Evolutionary conservation across 2,329 filamentous ascomycete species (phyloP).

Genomic region (Trichoderma sp.): DNA sequence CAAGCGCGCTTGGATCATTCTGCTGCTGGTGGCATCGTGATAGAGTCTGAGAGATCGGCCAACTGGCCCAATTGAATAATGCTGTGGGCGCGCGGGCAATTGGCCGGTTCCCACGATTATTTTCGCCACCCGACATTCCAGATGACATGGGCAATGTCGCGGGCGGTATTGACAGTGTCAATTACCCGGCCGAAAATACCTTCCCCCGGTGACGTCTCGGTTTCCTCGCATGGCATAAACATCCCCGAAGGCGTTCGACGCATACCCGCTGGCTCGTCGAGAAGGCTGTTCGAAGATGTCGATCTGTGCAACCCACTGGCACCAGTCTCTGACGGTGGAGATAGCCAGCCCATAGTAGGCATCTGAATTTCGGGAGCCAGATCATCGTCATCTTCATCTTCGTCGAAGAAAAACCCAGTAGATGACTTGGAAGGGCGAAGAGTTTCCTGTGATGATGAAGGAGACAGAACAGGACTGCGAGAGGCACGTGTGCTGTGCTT

Average conservation of each 20-base stretch:
- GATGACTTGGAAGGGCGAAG: conserved; percentile 71
- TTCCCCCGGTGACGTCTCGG: conserved; percentile 62
- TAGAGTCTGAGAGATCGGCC: not conserved
- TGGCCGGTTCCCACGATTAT: conserved; percentile 38
- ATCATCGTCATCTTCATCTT: conserved; percentile 63
- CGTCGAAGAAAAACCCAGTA: conserved; percentile 64
- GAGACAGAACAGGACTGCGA: conserved; percentile 61
- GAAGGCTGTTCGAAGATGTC: conserved; percentile 53
- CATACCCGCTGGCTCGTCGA: conserved; percentile 63
- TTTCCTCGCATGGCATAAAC: conserved; percentile 86
- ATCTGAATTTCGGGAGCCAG: conserved; percentile 44
- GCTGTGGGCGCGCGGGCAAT: not conserved
- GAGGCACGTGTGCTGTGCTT: conserved; percentile 59
- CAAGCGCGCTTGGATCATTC: conserved; percentile 17
- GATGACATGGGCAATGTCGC: conserved; percentile 71
- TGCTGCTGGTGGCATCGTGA: conserved; percentile 8
- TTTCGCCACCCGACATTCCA: conserved; percentile 72
- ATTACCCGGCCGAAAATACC: conserved; percentile 78
- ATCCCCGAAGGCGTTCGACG: conserved; percentile 82
- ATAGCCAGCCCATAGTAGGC: conserved; percentile 40
- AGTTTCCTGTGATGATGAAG: conserved; percentile 82
- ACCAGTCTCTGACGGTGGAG: conserved; percentile 32
- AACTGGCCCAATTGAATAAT: conserved; percentile 6
- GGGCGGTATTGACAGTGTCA: conserved; percentile 76
- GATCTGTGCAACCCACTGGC: conserved; percentile 50